Conservation (phyloP, 2,329 filamentous ascomycete genomes). For the Chaetomium olivaceum region DNA sequence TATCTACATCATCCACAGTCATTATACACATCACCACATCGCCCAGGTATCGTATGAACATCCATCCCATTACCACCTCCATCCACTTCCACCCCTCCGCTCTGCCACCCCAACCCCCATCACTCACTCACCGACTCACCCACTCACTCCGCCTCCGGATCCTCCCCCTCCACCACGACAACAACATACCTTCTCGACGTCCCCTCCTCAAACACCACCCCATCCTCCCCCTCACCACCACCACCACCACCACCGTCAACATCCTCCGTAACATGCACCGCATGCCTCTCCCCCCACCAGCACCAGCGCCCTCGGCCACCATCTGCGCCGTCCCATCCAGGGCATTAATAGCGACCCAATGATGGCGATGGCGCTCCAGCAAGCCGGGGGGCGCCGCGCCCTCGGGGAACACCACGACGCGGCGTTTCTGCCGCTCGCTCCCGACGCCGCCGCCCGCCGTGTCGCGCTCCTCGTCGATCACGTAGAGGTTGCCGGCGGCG, state of each 20-base stretch:
- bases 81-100: not conserved
- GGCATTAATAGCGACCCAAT: constrained; percentile 32
- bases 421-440: constrained; percentile 24
- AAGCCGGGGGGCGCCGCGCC: constrained; percentile 30
- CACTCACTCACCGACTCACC: too few species aligned
- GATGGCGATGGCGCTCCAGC: constrained; percentile 29
- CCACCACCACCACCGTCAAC: constrained; percentile 2
- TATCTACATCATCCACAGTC: constrained; percentile 15
- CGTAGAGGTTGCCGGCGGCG: constrained; percentile 31
- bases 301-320: constrained; percentile 13
- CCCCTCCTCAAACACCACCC: constrained; percentile 19
- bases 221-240: constrained; percentile 4
- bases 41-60: not conserved
- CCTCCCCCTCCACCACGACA: constrained; percentile 25
- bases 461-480: constrained; percentile 30
- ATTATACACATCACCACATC: constrained; percentile 12
- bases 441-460: constrained; percentile 15
- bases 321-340: constrained; percentile 30
- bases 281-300: constrained; percentile 19
- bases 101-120: not conserved
- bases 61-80: not conserved
- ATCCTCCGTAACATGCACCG: constrained; percentile 30
- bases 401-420: constrained; percentile 34
- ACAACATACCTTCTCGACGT: constrained; percentile 28
- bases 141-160: constrained; percentile 10